These are phyloP conservation scores for Fusarium nematophilum DNA, from an alignment of 2,329 filamentous ascomycete species.

Conservation along the genomic window DNA sequence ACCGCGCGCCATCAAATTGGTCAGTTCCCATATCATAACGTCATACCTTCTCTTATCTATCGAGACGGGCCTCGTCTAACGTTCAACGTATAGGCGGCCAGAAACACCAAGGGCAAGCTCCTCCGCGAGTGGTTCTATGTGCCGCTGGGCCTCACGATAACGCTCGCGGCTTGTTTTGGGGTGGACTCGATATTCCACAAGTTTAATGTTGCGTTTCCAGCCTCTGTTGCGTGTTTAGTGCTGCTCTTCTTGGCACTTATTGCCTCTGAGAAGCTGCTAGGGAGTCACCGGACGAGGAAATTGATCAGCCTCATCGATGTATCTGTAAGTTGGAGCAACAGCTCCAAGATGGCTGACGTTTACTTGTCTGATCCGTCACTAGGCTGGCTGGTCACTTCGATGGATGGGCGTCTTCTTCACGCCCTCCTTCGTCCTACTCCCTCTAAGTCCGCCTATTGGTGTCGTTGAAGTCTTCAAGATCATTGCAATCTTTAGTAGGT, in stretches of 20 bases:
- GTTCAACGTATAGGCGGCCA: slow-evolving; percentile 27
- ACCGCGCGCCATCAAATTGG: slow-evolving; percentile 37
- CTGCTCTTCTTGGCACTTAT: slow-evolving; percentile 64
- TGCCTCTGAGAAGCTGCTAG: slow-evolving; percentile 58
- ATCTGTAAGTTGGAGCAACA: slow-evolving; percentile 53
- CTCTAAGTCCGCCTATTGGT: slow-evolving; percentile 65
- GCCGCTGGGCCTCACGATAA: slow-evolving; percentile 56
- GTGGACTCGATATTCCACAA: slow-evolving; percentile 57
- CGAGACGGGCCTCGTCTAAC: slow-evolving; percentile 11
- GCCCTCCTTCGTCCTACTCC: slow-evolving; percentile 68
- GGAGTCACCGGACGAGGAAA: slow-evolving; percentile 59
- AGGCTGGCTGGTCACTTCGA: slow-evolving; percentile 67
- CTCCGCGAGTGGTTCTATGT: slow-evolving; percentile 61
- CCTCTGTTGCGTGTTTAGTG: slow-evolving; percentile 69
- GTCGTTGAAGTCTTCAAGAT: slow-evolving; percentile 68
- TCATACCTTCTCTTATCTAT: neutral
- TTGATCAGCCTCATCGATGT: slow-evolving; percentile 64
- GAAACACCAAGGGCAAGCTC: slow-evolving; percentile 30
- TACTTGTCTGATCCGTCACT: slow-evolving; percentile 7
- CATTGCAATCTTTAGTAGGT: slow-evolving; percentile 67
- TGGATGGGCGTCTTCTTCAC: slow-evolving; percentile 71
- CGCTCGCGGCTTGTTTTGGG: slow-evolving; percentile 57
- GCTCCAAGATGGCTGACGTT: neutral
- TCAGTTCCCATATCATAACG: slow-evolving; percentile 8
- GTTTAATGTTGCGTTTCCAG: slow-evolving; percentile 65